Evolutionary conservation across 176 grass and related monocot genomes (phyloP), one percentile per base, ranked within the genome.

Genomic region (Poa pratensis): DNA sequence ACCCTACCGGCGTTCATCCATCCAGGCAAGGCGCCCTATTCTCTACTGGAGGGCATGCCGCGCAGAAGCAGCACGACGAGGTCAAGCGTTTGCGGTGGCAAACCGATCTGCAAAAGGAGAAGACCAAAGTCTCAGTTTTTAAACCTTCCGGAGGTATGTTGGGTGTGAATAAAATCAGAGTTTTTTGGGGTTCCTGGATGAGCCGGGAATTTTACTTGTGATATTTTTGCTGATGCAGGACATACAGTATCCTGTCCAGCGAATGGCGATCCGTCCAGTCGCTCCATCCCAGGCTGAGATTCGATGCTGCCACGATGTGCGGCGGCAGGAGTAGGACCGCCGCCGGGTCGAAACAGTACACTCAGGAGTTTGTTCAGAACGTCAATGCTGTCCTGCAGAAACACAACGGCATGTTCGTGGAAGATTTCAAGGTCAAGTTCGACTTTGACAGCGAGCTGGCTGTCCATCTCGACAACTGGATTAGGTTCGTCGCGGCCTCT

Each of bases 111-210:
- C 62, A 65, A 32, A 65, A 32, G 5, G 62, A 65, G 62, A 65
- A 65, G 27, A 8, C 62, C 27, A 8, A 65, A 65, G 62, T 65
- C 62, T 0, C 62, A 65, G 17, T 65, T 65, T 65, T 32, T 42
- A 32, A 65, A 17, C 27, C 62, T 65, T 65, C 62, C 62, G 27
- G 62, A 32, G 62, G 62, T 65, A 65, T 65, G 60, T 30, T 28
- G 61, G 27, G 11, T 64, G 26, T 30, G 26, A 64, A 32, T 64
- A 12, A 64, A 16, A 64, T 64, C 61, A 2, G 61, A 65, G 1
- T 17, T 65, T 65, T 65, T 63, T 6, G 5, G 11, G 60, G 60
- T 62, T 62, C 59, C 34, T 35, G 37, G 37, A 40, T 40, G 37
- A 40, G 37, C 37, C 60, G 12, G 12, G 16, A 16, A 2, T 61